Percentiles rank a stretch among this genome's conserved stretches.
Evolutionary conservation across 305 asterid genomes (phyloP).

Genomic region (Vinca major): DNA sequence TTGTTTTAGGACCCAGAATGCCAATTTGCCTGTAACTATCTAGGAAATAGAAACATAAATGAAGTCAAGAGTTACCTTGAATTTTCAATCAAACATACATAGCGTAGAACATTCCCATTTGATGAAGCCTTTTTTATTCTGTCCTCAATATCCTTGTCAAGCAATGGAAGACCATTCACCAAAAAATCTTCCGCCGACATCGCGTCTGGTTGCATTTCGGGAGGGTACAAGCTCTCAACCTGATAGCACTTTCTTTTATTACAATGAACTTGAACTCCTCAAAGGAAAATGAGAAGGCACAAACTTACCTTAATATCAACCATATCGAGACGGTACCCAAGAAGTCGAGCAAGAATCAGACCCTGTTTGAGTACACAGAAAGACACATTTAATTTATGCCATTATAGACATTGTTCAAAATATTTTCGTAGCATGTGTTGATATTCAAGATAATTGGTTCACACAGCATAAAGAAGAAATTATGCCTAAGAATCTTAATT

Average conservation of each 20-base stretch:
- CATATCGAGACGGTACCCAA: constrained; percentile 62
- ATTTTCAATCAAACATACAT: constrained; percentile 70
- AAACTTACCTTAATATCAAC: constrained; percentile 61
- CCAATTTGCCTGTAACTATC: neutral
- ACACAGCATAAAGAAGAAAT: neutral
- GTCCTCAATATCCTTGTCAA: constrained; percentile 51
- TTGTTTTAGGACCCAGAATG: too few relatives aligned
- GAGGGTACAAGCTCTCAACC: constrained; percentile 90
- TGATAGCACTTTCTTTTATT: constrained; percentile 19
- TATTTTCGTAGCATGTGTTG: neutral
- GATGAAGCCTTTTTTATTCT: constrained; percentile 52
- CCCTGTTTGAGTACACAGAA: constrained; percentile 37
- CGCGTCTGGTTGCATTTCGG: constrained; percentile 62
- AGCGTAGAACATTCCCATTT: constrained; percentile 81
- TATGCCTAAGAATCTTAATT: neutral
- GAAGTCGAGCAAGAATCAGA: constrained; percentile 84
- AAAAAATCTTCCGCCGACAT: constrained; percentile 73
- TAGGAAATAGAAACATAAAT: constrained; percentile 9
- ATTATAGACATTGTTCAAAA: neutral
- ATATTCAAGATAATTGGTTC: neutral
- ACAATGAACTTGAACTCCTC: constrained; percentile 9
- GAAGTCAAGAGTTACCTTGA: constrained; percentile 37
- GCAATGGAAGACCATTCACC: constrained; percentile 56
- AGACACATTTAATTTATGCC: constrained; percentile 5
- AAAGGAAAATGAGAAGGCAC: constrained; percentile 10